Evolutionary conservation across 768 basidiomycete genomes (phyloP).

Genomic region (Kwoniella dejecticola): DNA sequence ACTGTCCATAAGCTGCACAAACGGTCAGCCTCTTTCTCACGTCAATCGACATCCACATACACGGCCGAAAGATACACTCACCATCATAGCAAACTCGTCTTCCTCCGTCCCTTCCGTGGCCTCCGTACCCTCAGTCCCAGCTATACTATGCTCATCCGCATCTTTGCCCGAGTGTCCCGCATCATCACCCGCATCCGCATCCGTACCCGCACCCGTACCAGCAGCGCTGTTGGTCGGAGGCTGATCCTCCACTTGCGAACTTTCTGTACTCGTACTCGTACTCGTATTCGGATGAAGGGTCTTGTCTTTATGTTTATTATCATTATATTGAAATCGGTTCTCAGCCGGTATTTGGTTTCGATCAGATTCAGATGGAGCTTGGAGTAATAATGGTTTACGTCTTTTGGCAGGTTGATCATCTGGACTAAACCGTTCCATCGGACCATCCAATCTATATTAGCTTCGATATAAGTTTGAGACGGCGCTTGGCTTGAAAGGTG

Average conservation of each 20-base stretch:
- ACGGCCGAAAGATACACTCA: slow-evolving; percentile 1
- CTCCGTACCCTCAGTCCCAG: slow-evolving; percentile 1
- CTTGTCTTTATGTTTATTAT: too few species aligned
- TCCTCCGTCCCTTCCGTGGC: slow-evolving; percentile 23
- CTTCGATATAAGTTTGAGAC: too few species aligned
- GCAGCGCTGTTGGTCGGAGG: too few species aligned
- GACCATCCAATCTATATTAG: too few species aligned
- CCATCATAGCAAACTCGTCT: slow-evolving; percentile 34
- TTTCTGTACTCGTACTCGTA: too few species aligned
- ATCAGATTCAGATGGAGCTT: slow-evolving; percentile 11
- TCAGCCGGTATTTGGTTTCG: slow-evolving; percentile 27
- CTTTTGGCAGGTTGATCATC: slow-evolving; percentile 27
- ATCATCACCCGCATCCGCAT: background rate
- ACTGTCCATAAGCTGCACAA: slow-evolving; percentile 28
- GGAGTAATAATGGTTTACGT: slow-evolving; percentile 34
- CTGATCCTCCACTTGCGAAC: too few species aligned
- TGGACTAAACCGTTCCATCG: background rate
- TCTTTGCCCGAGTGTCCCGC: background rate
- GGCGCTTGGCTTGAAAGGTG: too few species aligned
- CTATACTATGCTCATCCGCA: slow-evolving; percentile 5
- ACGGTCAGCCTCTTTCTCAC: background rate
- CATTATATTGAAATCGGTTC: slow-evolving; percentile 28
- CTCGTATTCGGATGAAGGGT: too few species aligned
- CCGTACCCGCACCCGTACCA: background rate
- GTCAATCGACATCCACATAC: background rate